Base-by-base conservation (phyloP, 2,329 filamentous ascomycete genomes). In the Sclerotinia glacialis region DNA sequence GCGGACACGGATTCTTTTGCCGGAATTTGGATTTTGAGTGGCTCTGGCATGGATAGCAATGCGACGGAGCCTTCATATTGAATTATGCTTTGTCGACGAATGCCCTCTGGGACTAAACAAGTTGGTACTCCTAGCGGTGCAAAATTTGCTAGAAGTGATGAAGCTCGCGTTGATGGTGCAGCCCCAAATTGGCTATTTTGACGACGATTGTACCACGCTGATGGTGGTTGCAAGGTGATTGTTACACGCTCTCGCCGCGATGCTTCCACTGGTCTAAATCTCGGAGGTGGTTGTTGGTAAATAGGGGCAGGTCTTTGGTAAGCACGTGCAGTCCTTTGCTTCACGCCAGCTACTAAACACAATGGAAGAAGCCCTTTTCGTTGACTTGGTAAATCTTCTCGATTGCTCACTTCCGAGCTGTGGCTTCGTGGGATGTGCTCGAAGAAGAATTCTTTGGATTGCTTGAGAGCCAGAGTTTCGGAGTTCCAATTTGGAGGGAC, bases 301-400 rank as follows among this genome's bases (percentile, higher is more conserved):
- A 12, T 14, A 26, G 28, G 52, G 1, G 31, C 12, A n/a, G 18
- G 52, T n/a, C 44, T 49, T 3, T 23, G 11, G 8, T 9, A 5
- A n/a, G 37, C 46, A 37, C 58, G 31, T n/a, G 16, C 31, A 54
- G 52, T 31, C 11, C n/a, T 37, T 54, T 16, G 52, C 34, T n/a
- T 37, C 2, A 40, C 37, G 11, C 58, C 58, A 49, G 58, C 44
- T 1, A 61, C 16, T 31, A 61, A 61, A 26, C 44, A 61, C 21
- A 61, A 21, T 4, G 58, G 58, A 6, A 37, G 58, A 6, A 37
- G 8, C 21, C 28, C 58, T 0, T 8, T n/a, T 6, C 44, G 31
- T 26, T 37, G 58, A 26, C 58, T 61, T 23, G 58, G 12, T 31
- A 61, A 61, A 12, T 8, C 28, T 37, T 61, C 7, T 61, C 58